phyloP scores from a whole-genome alignment of 1,284 basidiomycete species.

The Fereydounia khargensis region DNA sequence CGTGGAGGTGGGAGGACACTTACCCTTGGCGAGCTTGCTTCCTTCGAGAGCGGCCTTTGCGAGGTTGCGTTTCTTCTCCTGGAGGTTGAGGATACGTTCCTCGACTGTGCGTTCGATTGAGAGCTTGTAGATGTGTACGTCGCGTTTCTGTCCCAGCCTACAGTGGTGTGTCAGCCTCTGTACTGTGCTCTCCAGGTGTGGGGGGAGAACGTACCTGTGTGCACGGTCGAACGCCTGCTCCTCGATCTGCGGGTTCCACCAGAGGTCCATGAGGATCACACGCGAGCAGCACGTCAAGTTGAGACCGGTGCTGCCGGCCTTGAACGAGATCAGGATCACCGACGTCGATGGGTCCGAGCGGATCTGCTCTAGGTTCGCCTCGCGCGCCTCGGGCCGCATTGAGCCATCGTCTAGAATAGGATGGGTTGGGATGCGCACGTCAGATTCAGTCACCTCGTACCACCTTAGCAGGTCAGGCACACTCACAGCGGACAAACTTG shows the following conservation, averaged over 20 bases:
- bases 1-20: too few species aligned
- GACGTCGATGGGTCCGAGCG: slow-evolving; percentile 64
- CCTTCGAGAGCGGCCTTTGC: slow-evolving; percentile 82
- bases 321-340: slow-evolving; percentile 93
- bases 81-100: slow-evolving; percentile 74
- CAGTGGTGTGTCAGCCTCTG: background rate
- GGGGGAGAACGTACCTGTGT: slow-evolving; percentile 63
- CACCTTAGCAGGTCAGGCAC: background rate
- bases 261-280: slow-evolving; percentile 85
- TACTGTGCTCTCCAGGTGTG: too few species aligned
- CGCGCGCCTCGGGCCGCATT: slow-evolving; percentile 75
- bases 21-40: slow-evolving; percentile 74
- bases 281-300: slow-evolving; percentile 93
- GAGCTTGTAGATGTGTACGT: slow-evolving; percentile 90
- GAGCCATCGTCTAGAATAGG: slow-evolving; percentile 81
- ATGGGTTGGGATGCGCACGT: too few species aligned
- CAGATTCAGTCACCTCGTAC: too few species aligned
- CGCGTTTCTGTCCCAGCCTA: slow-evolving; percentile 74
- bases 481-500: slow-evolving; percentile 80
- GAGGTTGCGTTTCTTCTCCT: slow-evolving; percentile 75
- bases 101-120: slow-evolving; percentile 86
- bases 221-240: slow-evolving; percentile 93
- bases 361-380: slow-evolving; percentile 73
- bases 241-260: slow-evolving; percentile 68
- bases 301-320: slow-evolving; percentile 88